Base-by-base conservation (phyloP, 805 yeast species). In the Maudiozyma bulderi region DNA sequence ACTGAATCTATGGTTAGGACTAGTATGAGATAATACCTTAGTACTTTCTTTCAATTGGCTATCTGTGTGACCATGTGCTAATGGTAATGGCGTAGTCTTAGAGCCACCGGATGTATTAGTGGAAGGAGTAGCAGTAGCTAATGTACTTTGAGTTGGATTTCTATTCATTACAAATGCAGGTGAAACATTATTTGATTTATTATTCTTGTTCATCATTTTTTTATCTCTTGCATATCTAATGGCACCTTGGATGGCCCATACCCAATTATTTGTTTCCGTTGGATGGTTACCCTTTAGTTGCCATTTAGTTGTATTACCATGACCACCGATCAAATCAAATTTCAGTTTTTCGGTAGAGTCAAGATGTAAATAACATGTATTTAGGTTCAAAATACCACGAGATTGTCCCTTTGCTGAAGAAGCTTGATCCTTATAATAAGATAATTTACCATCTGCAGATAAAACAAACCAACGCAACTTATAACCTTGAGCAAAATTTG, bases 211-310 rank as follows among this genome's bases (percentile, higher is more conserved):
- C 38, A 53, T 29, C 56, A 68, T 65, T 44, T 74, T 76, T 43
- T 67, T 70, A 63, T 89, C 96, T 58, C 86, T 86, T 6, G 95
- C 86, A 52, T 76, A 78, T 46, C 95, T 82, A 35, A 91, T 89
- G 2, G 99, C 95, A 56, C 87, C 88, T 64, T 88, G 95, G 47
- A 93, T 74, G 3, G 93, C 85, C 97, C 97, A 89, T 7, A 93
- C 96, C 99, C 99, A 93, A 57, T 95, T 77, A 60, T 86, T 91
- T 0, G 97, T 88, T 66, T 93, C 99, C 8, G 85, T 86, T 0
- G 95, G 89, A 66, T 93, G 97, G 58, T 89, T 87, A 3, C 97
- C 97, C 65, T 86, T 89, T 57, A 93, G 73, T 61, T 88, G 96
- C 93, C 93, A 86, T 59, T 82, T 81, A 47, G 78, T 81, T 50